phyloP scores from a whole-genome alignment of 2,329 filamentous ascomycete genomes.

The Alternaria solani region DNA sequence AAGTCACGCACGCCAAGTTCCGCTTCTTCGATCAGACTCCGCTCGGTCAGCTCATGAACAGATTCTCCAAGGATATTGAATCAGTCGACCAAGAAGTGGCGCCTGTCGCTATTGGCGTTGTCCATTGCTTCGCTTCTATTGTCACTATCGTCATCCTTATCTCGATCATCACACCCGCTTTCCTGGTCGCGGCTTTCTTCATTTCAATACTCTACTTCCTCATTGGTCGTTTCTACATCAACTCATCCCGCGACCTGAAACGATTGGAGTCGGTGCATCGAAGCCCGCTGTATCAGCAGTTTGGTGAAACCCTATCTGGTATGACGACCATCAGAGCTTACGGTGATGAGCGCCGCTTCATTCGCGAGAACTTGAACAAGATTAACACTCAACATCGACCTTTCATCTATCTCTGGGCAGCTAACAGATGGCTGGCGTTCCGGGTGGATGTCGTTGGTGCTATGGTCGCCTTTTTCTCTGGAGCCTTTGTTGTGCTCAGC shows the following conservation, averaged over 20 bases:
- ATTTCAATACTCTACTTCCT: conserved; percentile 84
- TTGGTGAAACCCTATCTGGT: conserved; percentile 91
- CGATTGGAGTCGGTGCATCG: conserved; percentile 91
- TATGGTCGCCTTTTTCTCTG: conserved; percentile 90
- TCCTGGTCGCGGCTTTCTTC: conserved; percentile 84
- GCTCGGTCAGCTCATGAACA: conserved; percentile 95
- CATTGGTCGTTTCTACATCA: conserved; percentile 87
- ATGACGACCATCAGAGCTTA: conserved; percentile 98
- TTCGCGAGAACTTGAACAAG: conserved; percentile 84
- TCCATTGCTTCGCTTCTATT: conserved; percentile 73
- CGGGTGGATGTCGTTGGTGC: conserved; percentile 91
- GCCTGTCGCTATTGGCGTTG: conserved; percentile 81
- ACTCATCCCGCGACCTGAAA: conserved; percentile 93
- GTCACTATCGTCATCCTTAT: conserved; percentile 89
- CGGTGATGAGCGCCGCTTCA: conserved; percentile 90
- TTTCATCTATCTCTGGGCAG: conserved; percentile 95
- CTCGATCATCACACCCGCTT: conserved; percentile 85
- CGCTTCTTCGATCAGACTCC: conserved; percentile 98
- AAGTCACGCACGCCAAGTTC: conserved; percentile 89
- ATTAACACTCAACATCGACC: conserved; percentile 93
- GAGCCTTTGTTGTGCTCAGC: conserved; percentile 86
- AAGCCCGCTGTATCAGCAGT: conserved; percentile 96
- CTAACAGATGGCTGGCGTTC: conserved; percentile 95
- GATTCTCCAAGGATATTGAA: conserved; percentile 97
- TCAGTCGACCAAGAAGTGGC: conserved; percentile 95